phyloP scores from a whole-genome alignment of 768 basidiomycete genomes.

The Ramaria sp. region DNA sequence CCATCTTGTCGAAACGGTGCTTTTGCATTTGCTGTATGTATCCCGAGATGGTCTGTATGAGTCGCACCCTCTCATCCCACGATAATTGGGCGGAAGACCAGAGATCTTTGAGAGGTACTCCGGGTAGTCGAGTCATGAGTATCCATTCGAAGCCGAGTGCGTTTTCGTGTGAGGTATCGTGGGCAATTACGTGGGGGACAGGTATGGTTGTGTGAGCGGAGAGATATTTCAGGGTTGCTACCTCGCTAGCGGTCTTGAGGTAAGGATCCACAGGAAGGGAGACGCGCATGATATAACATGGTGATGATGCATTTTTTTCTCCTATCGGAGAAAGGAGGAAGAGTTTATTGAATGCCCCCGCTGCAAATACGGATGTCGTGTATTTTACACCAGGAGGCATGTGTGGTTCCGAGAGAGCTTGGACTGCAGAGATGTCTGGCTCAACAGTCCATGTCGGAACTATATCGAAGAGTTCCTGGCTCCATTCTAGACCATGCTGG shows the following conservation, averaged over 20 bases:
- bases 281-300: background rate
- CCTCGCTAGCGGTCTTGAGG: slow-evolving; percentile 1
- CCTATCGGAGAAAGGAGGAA: too few species aligned
- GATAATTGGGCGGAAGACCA: background rate
- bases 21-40: background rate
- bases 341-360: too few species aligned
- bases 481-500: too few species aligned
- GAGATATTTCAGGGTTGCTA: background rate
- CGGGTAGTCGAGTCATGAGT: background rate
- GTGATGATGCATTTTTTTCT: too few species aligned
- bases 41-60: background rate
- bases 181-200: background rate
- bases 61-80: background rate
- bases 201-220: background rate
- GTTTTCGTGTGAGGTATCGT: background rate
- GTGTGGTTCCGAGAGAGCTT: too few species aligned
- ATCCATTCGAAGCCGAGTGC: slow-evolving; percentile 1
- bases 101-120: background rate
- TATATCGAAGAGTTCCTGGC: too few species aligned
- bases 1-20: background rate
- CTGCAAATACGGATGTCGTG: too few species aligned
- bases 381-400: too few species aligned
- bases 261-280: background rate
- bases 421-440: too few species aligned
- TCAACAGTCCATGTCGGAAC: too few species aligned